Evolutionary conservation across 306 rosid genomes (phyloP), one percentile per base, ranked within the genome.

Genomic region (Castanea crenata): DNA sequence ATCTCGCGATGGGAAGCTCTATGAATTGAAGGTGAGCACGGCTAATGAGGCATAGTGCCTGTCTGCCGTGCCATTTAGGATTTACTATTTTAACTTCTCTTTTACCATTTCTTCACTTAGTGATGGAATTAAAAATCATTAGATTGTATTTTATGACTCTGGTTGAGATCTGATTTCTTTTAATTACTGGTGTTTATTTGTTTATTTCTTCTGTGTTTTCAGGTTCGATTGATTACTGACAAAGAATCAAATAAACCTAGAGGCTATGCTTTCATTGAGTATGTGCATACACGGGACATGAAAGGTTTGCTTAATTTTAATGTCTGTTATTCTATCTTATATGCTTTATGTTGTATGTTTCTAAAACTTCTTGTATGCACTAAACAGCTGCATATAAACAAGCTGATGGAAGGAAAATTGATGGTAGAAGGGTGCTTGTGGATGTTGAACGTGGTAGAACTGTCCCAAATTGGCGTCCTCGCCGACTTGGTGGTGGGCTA

Each of bases 31-130:
- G 99, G 99, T 96, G 99, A 96, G 98, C 99, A 95, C 98, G 98
- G 98, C 99, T 93, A 89, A 90, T 87, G 88, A 91, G 99, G 99
- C 99, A 92, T 88, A 91, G 97, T 85, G 98, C 98, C 98, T 88
- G 94, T 86, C 98, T 91, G 99, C 98, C 98, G 98, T 96, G 99
- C 99, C 96, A 86, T 89, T 83, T 96, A 90, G 96, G 97, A 93
- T 88, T 89, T 79, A 74, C 73, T 79, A 75, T 67, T 74, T 52
- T 71, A 76, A 79, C 78, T 74, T 78, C 54, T 58, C 69, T 82
- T 73, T 16, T 68, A 71, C 57, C 21, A 78, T 69, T 52, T 13
- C 46, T 57, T 59, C 74, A 74, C 75, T 19, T 64, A 68, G 55
- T 65, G 80, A 35, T 55, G 79, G 59, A 78, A 67, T 25, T 62